Conservation (phyloP, 1,139 yeast species). For the Diutina siamensis region DNA sequence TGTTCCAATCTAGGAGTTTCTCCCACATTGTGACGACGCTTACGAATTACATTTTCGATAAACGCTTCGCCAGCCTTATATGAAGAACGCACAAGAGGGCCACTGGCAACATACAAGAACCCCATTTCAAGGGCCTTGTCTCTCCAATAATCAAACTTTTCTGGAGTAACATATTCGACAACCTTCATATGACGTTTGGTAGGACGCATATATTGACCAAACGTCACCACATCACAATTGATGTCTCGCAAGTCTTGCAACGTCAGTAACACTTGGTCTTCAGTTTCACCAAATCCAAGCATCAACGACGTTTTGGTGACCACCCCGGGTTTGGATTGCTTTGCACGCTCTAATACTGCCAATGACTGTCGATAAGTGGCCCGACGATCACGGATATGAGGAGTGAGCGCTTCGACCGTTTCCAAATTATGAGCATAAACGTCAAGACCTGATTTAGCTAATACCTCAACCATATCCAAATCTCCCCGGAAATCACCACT, state of each 20-base stretch:
- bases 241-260: conserved; percentile 63
- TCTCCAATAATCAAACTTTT: conserved; percentile 89
- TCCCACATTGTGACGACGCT: conserved; percentile 27
- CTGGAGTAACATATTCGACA: conserved; percentile 91
- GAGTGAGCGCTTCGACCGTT: conserved; percentile 91
- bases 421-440: conserved; percentile 97
- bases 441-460: conserved; percentile 83
- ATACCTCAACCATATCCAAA: conserved; percentile 61
- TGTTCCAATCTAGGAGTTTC: conserved; percentile 3
- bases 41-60: conserved; percentile 83
- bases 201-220: conserved; percentile 99
- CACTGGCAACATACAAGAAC: conserved; percentile 91
- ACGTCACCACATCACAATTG: conserved; percentile 88
- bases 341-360: conserved; percentile 68
- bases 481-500: conserved; percentile 96
- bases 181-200: conserved; percentile 98
- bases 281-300: conserved; percentile 96
- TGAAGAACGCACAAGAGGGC: conserved; percentile 92
- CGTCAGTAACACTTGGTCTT: conserved; percentile 73
- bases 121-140: conserved; percentile 82
- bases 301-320: conserved; percentile 90
- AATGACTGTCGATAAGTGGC: conserved; percentile 91
- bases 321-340: conserved; percentile 58
- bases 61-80: conserved; percentile 98
- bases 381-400: conserved; percentile 90